phyloP scores from a whole-genome alignment of 768 basidiomycete species.

The Neoboletus brunneissimus region DNA sequence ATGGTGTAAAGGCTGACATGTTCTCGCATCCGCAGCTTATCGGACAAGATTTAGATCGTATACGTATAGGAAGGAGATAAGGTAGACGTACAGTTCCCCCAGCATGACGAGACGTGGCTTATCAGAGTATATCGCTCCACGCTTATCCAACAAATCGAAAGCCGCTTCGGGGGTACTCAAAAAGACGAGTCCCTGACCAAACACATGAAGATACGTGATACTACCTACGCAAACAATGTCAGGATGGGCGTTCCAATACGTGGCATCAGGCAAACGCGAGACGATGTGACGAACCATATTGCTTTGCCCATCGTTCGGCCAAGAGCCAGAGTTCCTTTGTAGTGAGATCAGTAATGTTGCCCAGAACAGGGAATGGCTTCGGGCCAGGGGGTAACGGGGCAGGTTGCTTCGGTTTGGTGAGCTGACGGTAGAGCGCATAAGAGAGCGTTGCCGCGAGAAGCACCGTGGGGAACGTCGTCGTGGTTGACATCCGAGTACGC shows the following conservation, averaged over 20 bases:
- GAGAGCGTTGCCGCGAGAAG: conserved; percentile 18
- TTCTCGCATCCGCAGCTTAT: conserved; percentile 58
- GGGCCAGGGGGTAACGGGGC: conserved; percentile 64
- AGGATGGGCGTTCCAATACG: no score
- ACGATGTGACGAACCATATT: conserved; percentile 50
- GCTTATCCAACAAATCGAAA: conserved; percentile 65
- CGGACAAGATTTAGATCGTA: conserved; percentile 6
- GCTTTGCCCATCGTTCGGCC: conserved; percentile 58
- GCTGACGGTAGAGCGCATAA: conserved; percentile 18
- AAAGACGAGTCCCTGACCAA: conserved; percentile 68
- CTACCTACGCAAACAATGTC: conserved; percentile 39
- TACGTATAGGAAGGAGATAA: not conserved
- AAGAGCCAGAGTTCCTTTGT: conserved; percentile 62
- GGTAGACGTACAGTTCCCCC: conserved; percentile 58
- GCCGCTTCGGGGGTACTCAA: conserved; percentile 58
- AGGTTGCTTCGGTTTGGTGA: conserved; percentile 20
- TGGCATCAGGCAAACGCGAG: no score
- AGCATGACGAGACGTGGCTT: conserved; percentile 68
- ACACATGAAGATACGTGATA: conserved; percentile 60
- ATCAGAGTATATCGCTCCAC: conserved; percentile 71
- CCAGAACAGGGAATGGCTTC: conserved; percentile 59
- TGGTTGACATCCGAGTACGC: conserved; percentile 12
- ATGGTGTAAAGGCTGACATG: conserved; percentile 69
- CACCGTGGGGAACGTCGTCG: conserved; percentile 14
- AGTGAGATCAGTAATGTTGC: conserved; percentile 61